These are phyloP conservation scores for Zymoseptoria brevis DNA, from an alignment of 2,329 filamentous ascomycete species.

Conservation along the genomic window DNA sequence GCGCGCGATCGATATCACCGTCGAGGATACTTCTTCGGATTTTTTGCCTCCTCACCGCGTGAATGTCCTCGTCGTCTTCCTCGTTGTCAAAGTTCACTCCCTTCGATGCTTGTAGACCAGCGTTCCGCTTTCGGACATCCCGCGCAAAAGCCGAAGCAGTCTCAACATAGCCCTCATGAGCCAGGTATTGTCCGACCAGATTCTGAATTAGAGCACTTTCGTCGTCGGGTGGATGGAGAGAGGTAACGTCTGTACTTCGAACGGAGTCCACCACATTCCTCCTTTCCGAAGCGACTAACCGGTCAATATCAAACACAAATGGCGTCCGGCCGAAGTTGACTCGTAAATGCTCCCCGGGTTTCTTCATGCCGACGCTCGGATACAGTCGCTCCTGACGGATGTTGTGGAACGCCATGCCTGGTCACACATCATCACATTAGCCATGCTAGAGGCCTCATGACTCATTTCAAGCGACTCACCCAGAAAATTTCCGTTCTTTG, in stretches of 20 bases:
- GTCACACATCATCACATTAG: background rate
- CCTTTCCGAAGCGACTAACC: slow-evolving; percentile 64
- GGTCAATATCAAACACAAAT: slow-evolving; percentile 88
- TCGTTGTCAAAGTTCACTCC: slow-evolving; percentile 26
- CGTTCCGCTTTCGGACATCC: slow-evolving; percentile 49
- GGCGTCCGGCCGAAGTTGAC: slow-evolving; percentile 61
- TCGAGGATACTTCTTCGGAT: slow-evolving; percentile 83
- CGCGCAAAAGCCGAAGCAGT: slow-evolving; percentile 75
- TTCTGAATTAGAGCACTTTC: slow-evolving; percentile 77
- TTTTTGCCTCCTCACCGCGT: slow-evolving; percentile 73
- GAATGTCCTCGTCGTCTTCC: slow-evolving; percentile 54
- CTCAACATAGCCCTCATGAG: slow-evolving; percentile 92
- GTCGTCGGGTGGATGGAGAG: slow-evolving; percentile 54
- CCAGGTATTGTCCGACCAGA: slow-evolving; percentile 78
- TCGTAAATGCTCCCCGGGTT: slow-evolving; percentile 49
- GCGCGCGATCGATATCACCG: slow-evolving; percentile 81
- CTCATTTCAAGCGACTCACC: slow-evolving; percentile 35
- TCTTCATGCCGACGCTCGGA: slow-evolving; percentile 60
- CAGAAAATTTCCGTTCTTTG: slow-evolving; percentile 53
- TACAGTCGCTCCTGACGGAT: slow-evolving; percentile 56
- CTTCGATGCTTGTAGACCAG: slow-evolving; percentile 30
- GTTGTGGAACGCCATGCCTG: slow-evolving; percentile 64
- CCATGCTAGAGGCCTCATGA: slow-evolving; percentile 2
- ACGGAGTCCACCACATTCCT: slow-evolving; percentile 55
- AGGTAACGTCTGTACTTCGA: slow-evolving; percentile 48